Evolutionary conservation across 2,329 filamentous ascomycete species (phyloP).

Genomic region (Ambrosiella xylebori): DNA sequence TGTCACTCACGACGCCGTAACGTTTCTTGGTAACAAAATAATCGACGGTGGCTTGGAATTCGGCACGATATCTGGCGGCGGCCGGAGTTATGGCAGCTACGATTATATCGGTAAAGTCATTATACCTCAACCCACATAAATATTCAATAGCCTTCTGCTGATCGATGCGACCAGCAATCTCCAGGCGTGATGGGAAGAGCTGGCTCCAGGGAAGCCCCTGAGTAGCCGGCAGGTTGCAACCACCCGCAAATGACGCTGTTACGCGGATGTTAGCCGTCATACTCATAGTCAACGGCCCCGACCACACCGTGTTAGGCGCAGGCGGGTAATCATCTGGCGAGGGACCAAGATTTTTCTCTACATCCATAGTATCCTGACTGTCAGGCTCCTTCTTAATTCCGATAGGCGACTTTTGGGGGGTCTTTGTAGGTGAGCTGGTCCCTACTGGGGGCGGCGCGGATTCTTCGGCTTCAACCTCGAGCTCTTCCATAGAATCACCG

Average conservation of each 20-base stretch:
- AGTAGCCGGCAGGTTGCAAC: conserved; percentile 46
- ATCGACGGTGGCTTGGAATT: conserved; percentile 63
- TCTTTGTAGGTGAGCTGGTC: conserved; percentile 6
- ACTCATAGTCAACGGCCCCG: conserved; percentile 59
- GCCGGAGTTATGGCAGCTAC: conserved; percentile 57
- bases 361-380: conserved; percentile 39
- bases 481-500: conserved; percentile 68
- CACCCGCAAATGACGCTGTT: conserved; percentile 67
- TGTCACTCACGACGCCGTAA: conserved; percentile 76
- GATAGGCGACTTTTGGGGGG: background rate
- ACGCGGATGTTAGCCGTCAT: conserved; percentile 59
- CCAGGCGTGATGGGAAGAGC: conserved; percentile 52
- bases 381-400: conserved; percentile 21
- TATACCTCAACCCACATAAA: conserved; percentile 71
- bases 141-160: conserved; percentile 77
- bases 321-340: conserved; percentile 51
- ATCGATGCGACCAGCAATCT: conserved; percentile 64
- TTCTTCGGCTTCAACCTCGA: conserved; percentile 21
- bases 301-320: conserved; percentile 61
- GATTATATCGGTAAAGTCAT: conserved; percentile 64
- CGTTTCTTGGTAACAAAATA: conserved; percentile 72
- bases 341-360: conserved; percentile 31
- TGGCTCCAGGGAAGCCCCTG: conserved; percentile 50
- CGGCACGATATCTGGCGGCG: conserved; percentile 38
- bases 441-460: conserved; percentile 14